phyloP scores from a whole-genome alignment of 495 filamentous ascomycete species.

The Penicillium pulvis region DNA sequence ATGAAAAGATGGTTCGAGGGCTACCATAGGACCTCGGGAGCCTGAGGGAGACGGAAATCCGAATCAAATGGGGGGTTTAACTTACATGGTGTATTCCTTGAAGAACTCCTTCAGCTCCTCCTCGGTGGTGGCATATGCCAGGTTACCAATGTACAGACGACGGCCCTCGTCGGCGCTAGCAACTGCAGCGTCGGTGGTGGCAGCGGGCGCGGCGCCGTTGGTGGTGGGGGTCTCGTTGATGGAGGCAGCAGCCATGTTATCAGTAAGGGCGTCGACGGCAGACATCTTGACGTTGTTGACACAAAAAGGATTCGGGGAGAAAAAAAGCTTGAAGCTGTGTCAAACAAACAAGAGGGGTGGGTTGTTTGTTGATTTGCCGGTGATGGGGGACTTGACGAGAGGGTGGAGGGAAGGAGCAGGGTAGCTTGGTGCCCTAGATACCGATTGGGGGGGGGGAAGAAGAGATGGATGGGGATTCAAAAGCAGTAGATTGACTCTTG shows the following conservation, averaged over 20 bases:
- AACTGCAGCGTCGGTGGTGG: slow-evolving; percentile 77
- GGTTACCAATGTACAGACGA: slow-evolving; percentile 99
- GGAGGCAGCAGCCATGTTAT: slow-evolving; percentile 48
- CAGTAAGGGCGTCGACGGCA: slow-evolving; percentile 56
- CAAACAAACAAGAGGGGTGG: slow-evolving; percentile 49
- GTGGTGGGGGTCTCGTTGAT: slow-evolving; percentile 63
- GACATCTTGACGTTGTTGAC: slow-evolving; percentile 57
- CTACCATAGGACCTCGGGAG: slow-evolving; percentile 2
- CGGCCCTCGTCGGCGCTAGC: slow-evolving; percentile 97
- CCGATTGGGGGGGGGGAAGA: slow-evolving; percentile 35
- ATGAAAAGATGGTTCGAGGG: neutral
- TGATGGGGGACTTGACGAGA: slow-evolving; percentile 55
- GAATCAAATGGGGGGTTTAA: slow-evolving; percentile 22
- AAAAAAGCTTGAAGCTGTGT: slow-evolving; percentile 32
- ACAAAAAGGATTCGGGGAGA: slow-evolving; percentile 34
- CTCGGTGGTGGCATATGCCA: slow-evolving; percentile 99
- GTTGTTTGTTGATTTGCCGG: slow-evolving; percentile 36
- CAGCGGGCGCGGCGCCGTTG: slow-evolving; percentile 77
- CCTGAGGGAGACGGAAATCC: neutral
- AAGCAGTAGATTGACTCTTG: slow-evolving; percentile 25
- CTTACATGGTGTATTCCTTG: slow-evolving; percentile 96
- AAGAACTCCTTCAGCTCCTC: slow-evolving; percentile 99
- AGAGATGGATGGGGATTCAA: slow-evolving; percentile 29
- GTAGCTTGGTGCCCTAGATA: slow-evolving; percentile 92
- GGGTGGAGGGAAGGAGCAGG: slow-evolving; percentile 58